Evolutionary conservation across 345 rosid genomes (phyloP), one percentile per base, ranked within the genome.

Genomic region (Eucalyptus regnans): DNA sequence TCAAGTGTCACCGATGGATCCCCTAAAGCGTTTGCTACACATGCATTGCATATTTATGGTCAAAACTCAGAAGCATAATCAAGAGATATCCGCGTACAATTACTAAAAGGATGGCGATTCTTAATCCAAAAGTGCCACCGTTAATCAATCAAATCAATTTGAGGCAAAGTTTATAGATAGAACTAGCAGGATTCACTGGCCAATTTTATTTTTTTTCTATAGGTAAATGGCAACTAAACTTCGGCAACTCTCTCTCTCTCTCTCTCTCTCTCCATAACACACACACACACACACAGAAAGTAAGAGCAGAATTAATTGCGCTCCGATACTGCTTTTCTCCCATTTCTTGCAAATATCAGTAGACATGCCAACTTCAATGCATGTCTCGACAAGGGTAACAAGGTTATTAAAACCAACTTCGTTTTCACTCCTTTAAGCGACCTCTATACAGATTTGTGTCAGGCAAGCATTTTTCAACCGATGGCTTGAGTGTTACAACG

Each of bases 1-100:
- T 97, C 96, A 91, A 97, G 91, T 66, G 93, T 94, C 83, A 96
- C 95, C 14, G 96, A 92, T 37, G 98, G 98, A 91, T 96, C 98
- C 33, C 98, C 99, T 88, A 95, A 92, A 87, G 99, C 98, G 90
- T 92, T 92, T 10, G 99, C 99, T 97, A 92, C 76, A 83, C 37
- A 62, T 41, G 90, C 58, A n/a, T 84, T 86, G 48, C 29, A 76
- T 41, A 76, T 76, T 76, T 41, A 41, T 41, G 84, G 48, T 76
- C 33, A 48, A 43, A n/a, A 71, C 41, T 44, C 80, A 60, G 76
- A 87, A 58, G 51, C 52, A 88, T 56, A 41, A 41, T 76, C 84
- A 85, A 76, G 84, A 41, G 84, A 85, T 51, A 62, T 87, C 86
- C 81, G 58, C 66, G 64, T 87, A 81, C 62, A 37, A 76, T 80